Evolutionary conservation across 1,284 basidiomycete species (phyloP).

Genomic region (Wallemia ichthyophaga): DNA sequence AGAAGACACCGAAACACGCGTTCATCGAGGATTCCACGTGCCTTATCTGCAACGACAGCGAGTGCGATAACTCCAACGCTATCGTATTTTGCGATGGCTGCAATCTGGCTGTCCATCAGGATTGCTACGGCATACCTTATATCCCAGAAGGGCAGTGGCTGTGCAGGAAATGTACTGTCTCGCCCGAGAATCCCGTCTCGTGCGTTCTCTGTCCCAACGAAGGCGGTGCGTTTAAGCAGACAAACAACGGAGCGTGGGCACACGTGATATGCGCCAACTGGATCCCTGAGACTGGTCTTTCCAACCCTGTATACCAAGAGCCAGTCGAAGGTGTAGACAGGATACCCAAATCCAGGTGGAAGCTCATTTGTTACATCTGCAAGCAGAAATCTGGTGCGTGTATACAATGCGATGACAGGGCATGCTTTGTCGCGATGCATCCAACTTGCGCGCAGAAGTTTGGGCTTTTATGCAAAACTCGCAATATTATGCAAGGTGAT

Average conservation of each 20-base stretch:
- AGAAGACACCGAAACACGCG: conserved; percentile 47
- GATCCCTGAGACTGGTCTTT: conserved; percentile 81
- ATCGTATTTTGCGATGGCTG: conserved; percentile 99
- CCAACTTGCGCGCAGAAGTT: conserved; percentile 72
- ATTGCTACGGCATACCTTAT: conserved; percentile 97
- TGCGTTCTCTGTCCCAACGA: conserved; percentile 87
- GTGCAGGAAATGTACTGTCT: conserved; percentile 91
- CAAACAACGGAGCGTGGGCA: conserved; percentile 71
- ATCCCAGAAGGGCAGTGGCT: conserved; percentile 99
- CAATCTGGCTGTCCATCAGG: conserved; percentile 95
- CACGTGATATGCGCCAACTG: conserved; percentile 92
- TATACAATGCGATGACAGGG: conserved; percentile 78
- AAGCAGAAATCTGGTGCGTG: conserved; percentile 59
- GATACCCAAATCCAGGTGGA: conserved; percentile 79
- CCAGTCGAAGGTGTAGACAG: conserved; percentile 70
- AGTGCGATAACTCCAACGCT: conserved; percentile 93
- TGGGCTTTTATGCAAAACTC: conserved; percentile 39
- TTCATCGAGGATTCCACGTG: conserved; percentile 83
- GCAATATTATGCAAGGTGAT: conserved; percentile 48
- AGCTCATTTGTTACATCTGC: conserved; percentile 74
- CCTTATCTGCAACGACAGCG: conserved; percentile 88
- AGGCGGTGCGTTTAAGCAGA: conserved; percentile 96
- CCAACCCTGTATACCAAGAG: conserved; percentile 94
- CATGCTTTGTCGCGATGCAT: conserved; percentile 82
- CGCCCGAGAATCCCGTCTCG: conserved; percentile 76